Conservation (phyloP, 371 early-diverging fungal genomes). For the Cokeromyces recurvatus region DNA sequence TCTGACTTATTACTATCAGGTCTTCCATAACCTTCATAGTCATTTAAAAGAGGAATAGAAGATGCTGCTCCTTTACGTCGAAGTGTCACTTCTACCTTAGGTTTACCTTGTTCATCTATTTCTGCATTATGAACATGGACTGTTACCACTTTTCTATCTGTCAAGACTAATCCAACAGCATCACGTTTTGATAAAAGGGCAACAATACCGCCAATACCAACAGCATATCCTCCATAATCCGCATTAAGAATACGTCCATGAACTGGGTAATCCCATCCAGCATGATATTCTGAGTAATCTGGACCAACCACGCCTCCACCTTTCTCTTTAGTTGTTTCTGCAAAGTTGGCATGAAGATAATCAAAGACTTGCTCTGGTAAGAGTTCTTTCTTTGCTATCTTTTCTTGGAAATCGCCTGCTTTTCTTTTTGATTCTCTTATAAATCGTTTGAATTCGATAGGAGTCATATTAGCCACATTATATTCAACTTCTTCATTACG, state of each 20-base stretch:
- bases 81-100: constrained; percentile 41
- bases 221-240: constrained; percentile 36
- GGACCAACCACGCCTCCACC: constrained; percentile 30
- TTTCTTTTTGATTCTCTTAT: constrained; percentile 41
- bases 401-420: constrained; percentile 51
- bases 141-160: constrained; percentile 38
- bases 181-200: constrained; percentile 43
- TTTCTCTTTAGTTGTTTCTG: constrained; percentile 6
- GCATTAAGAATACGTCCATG: constrained; percentile 67
- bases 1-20: no score
- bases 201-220: constrained; percentile 69
- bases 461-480: constrained; percentile 53
- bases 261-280: constrained; percentile 46
- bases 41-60: constrained; percentile 19
- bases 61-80: constrained; percentile 8
- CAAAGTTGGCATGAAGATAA: constrained; percentile 20
- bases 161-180: constrained; percentile 21
- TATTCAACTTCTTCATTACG: constrained; percentile 33
- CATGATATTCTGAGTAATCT: constrained; percentile 28
- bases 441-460: constrained; percentile 56
- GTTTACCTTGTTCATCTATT: constrained; percentile 58
- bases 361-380: constrained; percentile 35
- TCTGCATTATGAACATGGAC: constrained; percentile 63
- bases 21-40: no score
- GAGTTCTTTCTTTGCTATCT: constrained; percentile 30